These are phyloP conservation scores for Leptodermis oblonga DNA, from an alignment of 257 asterid genomes.

Conservation along the genomic window DNA sequence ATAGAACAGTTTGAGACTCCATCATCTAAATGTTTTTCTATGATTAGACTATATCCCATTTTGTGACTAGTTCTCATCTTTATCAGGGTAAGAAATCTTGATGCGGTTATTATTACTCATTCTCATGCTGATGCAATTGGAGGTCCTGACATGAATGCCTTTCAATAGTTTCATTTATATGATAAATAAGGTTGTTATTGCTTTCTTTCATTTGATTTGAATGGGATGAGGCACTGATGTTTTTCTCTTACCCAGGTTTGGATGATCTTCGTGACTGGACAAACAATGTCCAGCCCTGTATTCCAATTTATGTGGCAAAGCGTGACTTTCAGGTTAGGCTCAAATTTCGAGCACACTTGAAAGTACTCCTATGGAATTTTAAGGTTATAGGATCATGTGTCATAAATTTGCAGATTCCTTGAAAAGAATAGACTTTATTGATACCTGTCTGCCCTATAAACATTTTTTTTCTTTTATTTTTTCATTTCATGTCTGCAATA, in stretches of 20 bases:
- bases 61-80: slow-evolving; percentile 48
- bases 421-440: neutral
- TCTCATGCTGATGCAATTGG: slow-evolving; percentile 99
- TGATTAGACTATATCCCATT: slow-evolving; percentile 20
- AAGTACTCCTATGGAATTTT: neutral
- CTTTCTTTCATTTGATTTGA: neutral
- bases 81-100: slow-evolving; percentile 93
- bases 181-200: slow-evolving; percentile 15
- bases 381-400: neutral
- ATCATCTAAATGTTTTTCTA: neutral
- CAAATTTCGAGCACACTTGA: slow-evolving; percentile 1
- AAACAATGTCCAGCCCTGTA: slow-evolving; percentile 75
- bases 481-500: slow-evolving; percentile 14
- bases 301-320: slow-evolving; percentile 83
- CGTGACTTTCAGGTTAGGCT: slow-evolving; percentile 99
- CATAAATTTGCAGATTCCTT: neutral
- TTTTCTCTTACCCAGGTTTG: slow-evolving; percentile 51
- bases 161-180: slow-evolving; percentile 24
- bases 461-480: neutral
- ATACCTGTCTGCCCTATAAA: neutral
- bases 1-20: neutral
- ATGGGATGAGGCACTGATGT: slow-evolving; percentile 14
- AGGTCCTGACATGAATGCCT: slow-evolving; percentile 65
- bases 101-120: slow-evolving; percentile 97
- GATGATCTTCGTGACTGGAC: slow-evolving; percentile 99